Conservation (phyloP, 768 basidiomycete species). For the Clitopilus passeckerianus region DNA sequence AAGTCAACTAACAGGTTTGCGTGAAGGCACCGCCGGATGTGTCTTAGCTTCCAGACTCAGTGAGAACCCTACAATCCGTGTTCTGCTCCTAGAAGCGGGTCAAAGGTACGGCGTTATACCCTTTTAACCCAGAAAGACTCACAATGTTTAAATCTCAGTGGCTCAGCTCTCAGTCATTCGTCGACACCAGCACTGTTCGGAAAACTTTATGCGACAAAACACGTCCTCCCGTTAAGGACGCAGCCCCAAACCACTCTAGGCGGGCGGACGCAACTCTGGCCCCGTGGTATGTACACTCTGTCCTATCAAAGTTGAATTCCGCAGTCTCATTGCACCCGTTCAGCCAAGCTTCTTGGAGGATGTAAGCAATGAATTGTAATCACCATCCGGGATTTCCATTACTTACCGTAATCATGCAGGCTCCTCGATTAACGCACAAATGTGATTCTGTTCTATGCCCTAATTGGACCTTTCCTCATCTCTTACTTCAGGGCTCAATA, state of each 20-base stretch:
- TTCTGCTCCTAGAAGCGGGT: constrained; percentile 55
- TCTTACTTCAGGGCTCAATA: constrained; percentile 46
- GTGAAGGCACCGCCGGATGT: constrained; percentile 53
- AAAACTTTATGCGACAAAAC: constrained; percentile 33
- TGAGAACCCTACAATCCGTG: constrained; percentile 45
- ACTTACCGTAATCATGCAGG: constrained; percentile 25
- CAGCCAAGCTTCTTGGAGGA: constrained; percentile 64
- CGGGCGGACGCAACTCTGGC: constrained; percentile 50
- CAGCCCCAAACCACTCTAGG: constrained; percentile 47
- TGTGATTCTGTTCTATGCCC: constrained; percentile 19
- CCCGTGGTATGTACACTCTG: constrained; percentile 40
- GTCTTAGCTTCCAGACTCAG: constrained; percentile 53
- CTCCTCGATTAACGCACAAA: constrained; percentile 63
- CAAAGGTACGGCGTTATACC: constrained; percentile 35
- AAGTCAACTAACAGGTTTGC: background rate
- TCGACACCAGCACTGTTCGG: constrained; percentile 36
- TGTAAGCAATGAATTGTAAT: constrained; percentile 36
- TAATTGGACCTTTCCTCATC: background rate
- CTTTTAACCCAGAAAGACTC: background rate
- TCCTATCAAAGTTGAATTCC: background rate
- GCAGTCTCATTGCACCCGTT: background rate
- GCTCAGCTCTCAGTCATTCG: constrained; percentile 29
- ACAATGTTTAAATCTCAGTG: constrained; percentile 25
- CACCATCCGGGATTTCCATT: background rate
- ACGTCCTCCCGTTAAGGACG: constrained; percentile 48